A percentile compares a stretch with the other conserved stretches of the same genome.
Evolutionary conservation across 1,284 basidiomycete genomes (phyloP).

Genomic region (Hemileia vastatrix): DNA sequence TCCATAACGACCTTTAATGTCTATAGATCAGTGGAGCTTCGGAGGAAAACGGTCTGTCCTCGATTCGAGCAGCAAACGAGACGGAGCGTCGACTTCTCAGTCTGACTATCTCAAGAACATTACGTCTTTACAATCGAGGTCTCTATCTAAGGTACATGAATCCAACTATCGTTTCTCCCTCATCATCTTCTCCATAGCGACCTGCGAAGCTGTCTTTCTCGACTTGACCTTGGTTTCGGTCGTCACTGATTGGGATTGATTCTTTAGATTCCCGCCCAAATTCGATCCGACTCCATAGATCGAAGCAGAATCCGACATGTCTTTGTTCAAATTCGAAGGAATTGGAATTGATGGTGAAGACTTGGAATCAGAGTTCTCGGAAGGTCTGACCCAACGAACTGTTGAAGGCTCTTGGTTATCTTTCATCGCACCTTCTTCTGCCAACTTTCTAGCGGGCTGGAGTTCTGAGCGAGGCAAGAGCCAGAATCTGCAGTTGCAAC

Average conservation of each 20-base stretch:
- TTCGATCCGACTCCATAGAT: neutral
- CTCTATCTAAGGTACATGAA: no score
- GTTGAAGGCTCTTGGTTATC: slow-evolving; percentile 33
- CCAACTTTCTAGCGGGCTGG: slow-evolving; percentile 29
- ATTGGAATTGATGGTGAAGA: neutral
- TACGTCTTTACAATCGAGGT: no score
- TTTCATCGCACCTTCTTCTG: slow-evolving; percentile 36
- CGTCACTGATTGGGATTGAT: neutral
- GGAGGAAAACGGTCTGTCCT: no score
- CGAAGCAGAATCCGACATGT: neutral
- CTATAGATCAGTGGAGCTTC: no score
- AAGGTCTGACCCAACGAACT: slow-evolving; percentile 33
- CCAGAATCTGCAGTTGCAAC: slow-evolving; percentile 42
- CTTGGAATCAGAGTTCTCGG: neutral
- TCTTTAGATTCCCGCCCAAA: neutral
- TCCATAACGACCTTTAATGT: no score
- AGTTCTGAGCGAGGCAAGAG: slow-evolving; percentile 32
- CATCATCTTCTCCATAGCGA: neutral
- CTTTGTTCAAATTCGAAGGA: no score
- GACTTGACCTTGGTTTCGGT: neutral
- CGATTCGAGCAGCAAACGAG: no score
- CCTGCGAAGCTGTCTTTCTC: neutral
- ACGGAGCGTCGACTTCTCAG: no score
- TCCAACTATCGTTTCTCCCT: neutral
- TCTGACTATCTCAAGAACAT: no score